phyloP scores from a whole-genome alignment of 2,329 filamentous ascomycete species.

The Coniella vitis region DNA sequence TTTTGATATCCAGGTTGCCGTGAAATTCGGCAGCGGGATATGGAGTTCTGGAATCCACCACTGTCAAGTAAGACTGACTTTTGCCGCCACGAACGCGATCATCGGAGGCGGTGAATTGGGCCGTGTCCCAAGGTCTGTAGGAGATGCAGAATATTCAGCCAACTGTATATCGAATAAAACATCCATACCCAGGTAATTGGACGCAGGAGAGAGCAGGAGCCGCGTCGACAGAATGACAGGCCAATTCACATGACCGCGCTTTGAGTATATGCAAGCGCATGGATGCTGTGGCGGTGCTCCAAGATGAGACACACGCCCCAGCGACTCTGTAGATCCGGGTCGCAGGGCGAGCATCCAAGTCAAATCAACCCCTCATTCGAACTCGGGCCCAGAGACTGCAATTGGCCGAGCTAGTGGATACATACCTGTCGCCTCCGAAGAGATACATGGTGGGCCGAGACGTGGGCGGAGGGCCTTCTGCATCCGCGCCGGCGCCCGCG shows the following conservation, averaged over 20 bases:
- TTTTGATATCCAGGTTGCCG: conserved; percentile 55
- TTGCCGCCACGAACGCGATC: conserved; percentile 72
- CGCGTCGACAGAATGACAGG: too few relatives aligned
- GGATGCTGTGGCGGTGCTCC: too few relatives aligned
- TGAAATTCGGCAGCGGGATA: conserved; percentile 30
- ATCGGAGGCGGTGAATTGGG: conserved; percentile 60
- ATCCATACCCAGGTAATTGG: too few relatives aligned
- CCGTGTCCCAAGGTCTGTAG: conserved; percentile 11
- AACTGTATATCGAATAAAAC: background rate
- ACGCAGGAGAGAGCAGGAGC: too few relatives aligned
- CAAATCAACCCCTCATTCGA: background rate
- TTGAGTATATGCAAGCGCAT: too few relatives aligned
- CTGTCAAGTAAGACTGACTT: conserved; percentile 47
- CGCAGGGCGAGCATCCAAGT: too few relatives aligned
- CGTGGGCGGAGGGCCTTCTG: background rate
- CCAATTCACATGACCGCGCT: too few relatives aligned
- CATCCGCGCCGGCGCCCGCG: background rate
- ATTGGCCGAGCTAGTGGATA: background rate
- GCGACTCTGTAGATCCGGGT: too few relatives aligned
- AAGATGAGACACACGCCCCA: too few relatives aligned
- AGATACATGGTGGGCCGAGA: conserved; percentile 8
- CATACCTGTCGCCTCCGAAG: conserved; percentile 17
- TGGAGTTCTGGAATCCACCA: background rate
- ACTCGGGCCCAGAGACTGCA: background rate
- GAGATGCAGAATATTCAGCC: too few relatives aligned